Base-by-base conservation (phyloP, 2,329 filamentous ascomycete genomes). In the Fusarium hostae region DNA sequence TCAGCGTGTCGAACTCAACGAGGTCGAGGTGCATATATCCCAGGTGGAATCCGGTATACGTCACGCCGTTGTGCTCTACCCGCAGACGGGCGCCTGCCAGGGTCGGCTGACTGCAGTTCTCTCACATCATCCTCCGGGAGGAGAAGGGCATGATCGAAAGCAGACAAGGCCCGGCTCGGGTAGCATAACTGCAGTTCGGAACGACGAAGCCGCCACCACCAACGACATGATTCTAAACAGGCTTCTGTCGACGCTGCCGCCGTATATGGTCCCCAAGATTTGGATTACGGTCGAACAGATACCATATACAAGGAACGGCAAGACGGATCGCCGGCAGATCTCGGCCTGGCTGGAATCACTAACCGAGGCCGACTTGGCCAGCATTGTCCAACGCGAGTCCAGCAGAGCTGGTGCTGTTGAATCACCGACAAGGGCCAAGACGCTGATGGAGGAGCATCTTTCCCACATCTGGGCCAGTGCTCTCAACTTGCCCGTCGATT, bases 1-100 rank as follows among this genome's bases (percentile, higher is more conserved):
- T 18, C 75, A 79, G 34, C 69, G 76, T 2, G 35, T 62, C 22
- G 63, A 66, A 34, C 58, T 54, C 26, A 51, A 57, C 24, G 63
- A 66, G 51, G 35, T 66, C 9, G 51, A 66, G 56, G 32, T 57
- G 11, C 41, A 47, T 20, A 40, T 56, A 35, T 28, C 52, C 7
- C 43, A 45, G 43, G 40, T 12, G 1, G 9, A 56, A 15, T 6
- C n/a, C 3, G 4, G 20, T 28, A 12, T 43, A 11, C 40, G 39
- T 43, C 28, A 56, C n/a, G 52, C 52, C 22, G 26, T 41, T 9
- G 51, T 54, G 18, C 35, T 54, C 13, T 54, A 41, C 51, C 51
- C 37, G 10, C 8, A 32, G 28, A 55, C 5, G 9, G 51, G 51
- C 9, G 39, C 37, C 12, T 43, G 39, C 4, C 37, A 55, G 15